Evolutionary conservation across 495 filamentous ascomycete genomes (phyloP), one percentile per base, ranked within the genome.

Genomic region (Tuber melanosporum): DNA sequence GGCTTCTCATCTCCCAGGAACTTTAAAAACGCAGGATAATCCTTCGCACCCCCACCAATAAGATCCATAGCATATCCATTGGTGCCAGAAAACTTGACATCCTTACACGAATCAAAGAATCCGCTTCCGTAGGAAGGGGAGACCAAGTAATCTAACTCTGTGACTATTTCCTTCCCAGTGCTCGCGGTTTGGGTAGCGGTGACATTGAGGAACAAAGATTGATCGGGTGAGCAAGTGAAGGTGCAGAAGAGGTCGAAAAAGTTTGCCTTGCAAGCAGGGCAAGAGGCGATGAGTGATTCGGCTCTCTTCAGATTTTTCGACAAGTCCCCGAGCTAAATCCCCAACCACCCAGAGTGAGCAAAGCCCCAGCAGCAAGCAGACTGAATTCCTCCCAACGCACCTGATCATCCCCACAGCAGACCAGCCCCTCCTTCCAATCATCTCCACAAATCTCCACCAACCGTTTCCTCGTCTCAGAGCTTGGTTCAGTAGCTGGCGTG

Each of bases 231-330:
- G 86, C 95, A 99, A 32, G 94, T 98, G 79, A 99, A 97, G 7
- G 93, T 94, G 86, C 95, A 99, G 82, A 99, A 99, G 70, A 96
- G 89, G 86, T 98, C 94, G 88, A 92, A 97, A 85, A 99, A 99
- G 86, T 99, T 99, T 73, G 91, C 91, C 85, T 93, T 94, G 87
- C 95, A 99, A 42, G 95, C 95, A 19, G 95, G 95, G 85, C 95
- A 99, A 39, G 93, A 91, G 44, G 92, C 88, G 83, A 98, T 97
- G 78, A 99, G 91, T 73, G 90, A 87, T 81, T 94, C 92, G 1
- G 93, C 94, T n/a, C 92, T 91, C 80, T 93, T 90, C 73, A 99
- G 87, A 80, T 97, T 97, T 73, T 86, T 90, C 39, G 90, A 88
- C 62, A 99, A 89, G 10, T 91, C 87, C 74, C 92, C 89, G 75